A percentile compares a stretch with the other conserved stretches of the same genome.
Conservation (phyloP, 805 yeast species). For the Suhomyces tanzawaensis region DNA sequence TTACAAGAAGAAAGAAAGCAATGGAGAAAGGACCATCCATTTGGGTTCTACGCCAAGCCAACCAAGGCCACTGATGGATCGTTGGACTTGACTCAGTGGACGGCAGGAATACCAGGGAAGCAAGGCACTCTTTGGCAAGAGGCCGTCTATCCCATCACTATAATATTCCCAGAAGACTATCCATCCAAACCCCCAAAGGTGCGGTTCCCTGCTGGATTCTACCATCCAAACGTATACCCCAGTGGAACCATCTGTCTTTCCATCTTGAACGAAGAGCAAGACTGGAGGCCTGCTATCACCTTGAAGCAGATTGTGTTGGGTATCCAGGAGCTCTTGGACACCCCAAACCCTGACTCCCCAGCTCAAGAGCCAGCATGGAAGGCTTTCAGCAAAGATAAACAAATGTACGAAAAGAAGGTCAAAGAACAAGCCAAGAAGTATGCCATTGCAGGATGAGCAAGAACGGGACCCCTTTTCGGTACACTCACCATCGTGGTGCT, state of each 20-base stretch:
- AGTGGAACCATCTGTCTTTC: slow-evolving; percentile 95
- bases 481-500: too few species aligned
- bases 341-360: slow-evolving; percentile 93
- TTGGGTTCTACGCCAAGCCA: slow-evolving; percentile 95
- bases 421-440: slow-evolving; percentile 77
- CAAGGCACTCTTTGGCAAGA: slow-evolving; percentile 82
- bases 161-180: slow-evolving; percentile 83
- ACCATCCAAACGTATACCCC: slow-evolving; percentile 97
- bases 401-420: slow-evolving; percentile 72
- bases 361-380: slow-evolving; percentile 98
- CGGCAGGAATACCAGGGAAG: slow-evolving; percentile 95
- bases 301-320: slow-evolving; percentile 87
- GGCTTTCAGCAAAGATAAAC: slow-evolving; percentile 68
- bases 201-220: slow-evolving; percentile 82
- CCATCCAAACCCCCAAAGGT: slow-evolving; percentile 98
- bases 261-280: slow-evolving; percentile 90
- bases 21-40: slow-evolving; percentile 99
- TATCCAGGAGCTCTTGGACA: slow-evolving; percentile 82
- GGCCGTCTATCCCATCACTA: slow-evolving; percentile 82
- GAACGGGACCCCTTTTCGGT: too few species aligned
- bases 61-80: slow-evolving; percentile 75
- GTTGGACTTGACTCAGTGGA: slow-evolving; percentile 83
- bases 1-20: slow-evolving; percentile 94
- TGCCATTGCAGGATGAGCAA: slow-evolving; percentile 34
- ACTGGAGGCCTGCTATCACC: slow-evolving; percentile 97